Evolutionary conservation across 129 eudicot genomes (phyloP).

Genomic region (Lactuca saligna): DNA sequence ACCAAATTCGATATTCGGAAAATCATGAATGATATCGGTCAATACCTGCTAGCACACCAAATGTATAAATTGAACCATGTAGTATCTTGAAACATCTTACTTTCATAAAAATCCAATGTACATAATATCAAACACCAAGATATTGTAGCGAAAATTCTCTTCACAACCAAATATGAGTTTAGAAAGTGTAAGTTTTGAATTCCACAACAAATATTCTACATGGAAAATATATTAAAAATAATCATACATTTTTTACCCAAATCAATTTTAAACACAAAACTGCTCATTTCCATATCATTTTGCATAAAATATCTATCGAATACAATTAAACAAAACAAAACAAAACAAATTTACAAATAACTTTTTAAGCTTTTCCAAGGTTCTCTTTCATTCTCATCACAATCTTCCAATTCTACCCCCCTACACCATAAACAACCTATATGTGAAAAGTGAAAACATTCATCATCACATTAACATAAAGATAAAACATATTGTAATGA

Average conservation of each 20-base stretch:
- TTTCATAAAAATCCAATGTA: no score
- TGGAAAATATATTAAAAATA: not conserved
- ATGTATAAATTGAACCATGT: no score
- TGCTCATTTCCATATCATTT: constrained; percentile 17
- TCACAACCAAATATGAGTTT: no score
- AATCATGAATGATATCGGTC: no score
- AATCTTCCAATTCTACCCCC: constrained; percentile 13
- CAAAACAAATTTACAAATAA: constrained; percentile 27
- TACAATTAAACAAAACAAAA: constrained; percentile 11
- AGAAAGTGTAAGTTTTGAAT: no score
- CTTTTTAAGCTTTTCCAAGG: constrained; percentile 12
- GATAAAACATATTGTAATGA: not conserved
- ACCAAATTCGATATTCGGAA: no score
- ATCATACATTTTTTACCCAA: constrained; percentile 10
- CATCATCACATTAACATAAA: not conserved
- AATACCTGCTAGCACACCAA: no score
- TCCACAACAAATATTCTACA: not conserved
- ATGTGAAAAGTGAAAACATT: not conserved
- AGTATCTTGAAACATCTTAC: no score
- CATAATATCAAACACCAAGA: not conserved
- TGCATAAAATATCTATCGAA: constrained; percentile 11
- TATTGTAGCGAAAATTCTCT: no score
- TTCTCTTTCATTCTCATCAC: constrained; percentile 1
- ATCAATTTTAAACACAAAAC: constrained; percentile 19
- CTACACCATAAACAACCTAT: constrained; percentile 20